Base-by-base conservation (phyloP, 2,329 filamentous ascomycete species). In the Verticillium isaacii region DNA sequence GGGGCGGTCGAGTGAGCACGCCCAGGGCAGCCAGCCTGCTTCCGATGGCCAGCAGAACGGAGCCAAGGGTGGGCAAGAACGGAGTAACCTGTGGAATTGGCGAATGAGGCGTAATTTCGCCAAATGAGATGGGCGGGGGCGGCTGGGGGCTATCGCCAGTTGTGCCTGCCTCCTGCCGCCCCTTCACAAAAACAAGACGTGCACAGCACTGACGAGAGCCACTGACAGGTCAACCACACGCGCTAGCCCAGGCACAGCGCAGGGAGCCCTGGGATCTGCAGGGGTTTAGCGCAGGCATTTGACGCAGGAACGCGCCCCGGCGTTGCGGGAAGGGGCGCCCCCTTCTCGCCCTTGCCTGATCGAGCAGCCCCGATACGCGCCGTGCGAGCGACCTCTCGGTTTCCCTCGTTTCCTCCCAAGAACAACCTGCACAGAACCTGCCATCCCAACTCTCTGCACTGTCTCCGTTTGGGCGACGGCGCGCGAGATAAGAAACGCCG, bases 61-160 rank as follows among this genome's bases (percentile, higher is more conserved):
- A 63, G 63, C 63, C 61, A 64, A 63, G 63, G 56, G 63, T 61
- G 54, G 50, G 58, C 60, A 56, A 56, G 56, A 63, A 54, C 50
- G 59, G 45, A 52, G 12, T 19, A 9, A 14, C 45, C n/a, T 52
- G 64, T 65, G 64, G 64, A 37, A 57, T 61, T 56, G 50, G 61
- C 64, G 63, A 66, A 63, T 66, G 61, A 66, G 62, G 64, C 59
- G 57, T 63, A 66, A 66, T 66, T 66, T 66, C 64, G 61, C 52
- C 55, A 65, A 66, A 66, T 66, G 64, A 65, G 37, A 54, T 56
- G 50, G 58, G 58, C 41, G 45, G 39, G 25, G 39, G 45, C 34
- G 52, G 45, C 45, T 52, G 45, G 45, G 45, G 45, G n/a, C 45
- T 23, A 23, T 52, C 45, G 45, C 25, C 45, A 25, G 54, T 45